Percentiles rank a stretch among this genome's conserved stretches.
phyloP scores from a whole-genome alignment of 495 filamentous ascomycete species.

The Geoglossum glabrum region DNA sequence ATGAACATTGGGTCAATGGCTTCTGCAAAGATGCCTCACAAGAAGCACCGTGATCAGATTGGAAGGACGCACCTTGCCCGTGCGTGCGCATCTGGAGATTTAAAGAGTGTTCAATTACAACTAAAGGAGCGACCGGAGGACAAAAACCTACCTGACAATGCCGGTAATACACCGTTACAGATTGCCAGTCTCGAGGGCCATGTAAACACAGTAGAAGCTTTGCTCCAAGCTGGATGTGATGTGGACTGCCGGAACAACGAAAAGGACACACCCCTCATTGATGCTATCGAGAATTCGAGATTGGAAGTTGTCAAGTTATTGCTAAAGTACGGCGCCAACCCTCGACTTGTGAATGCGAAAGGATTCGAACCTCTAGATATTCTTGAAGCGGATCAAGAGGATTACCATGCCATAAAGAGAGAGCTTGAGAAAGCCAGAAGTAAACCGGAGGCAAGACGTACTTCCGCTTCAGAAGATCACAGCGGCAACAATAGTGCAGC shows the following conservation, averaged over 20 bases:
- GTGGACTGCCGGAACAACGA: conserved; percentile 64
- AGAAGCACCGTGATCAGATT: conserved; percentile 67
- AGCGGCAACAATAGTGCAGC: conserved; percentile 23
- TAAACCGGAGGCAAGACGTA: conserved; percentile 9
- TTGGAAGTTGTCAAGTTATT: conserved; percentile 74
- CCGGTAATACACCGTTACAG: conserved; percentile 83
- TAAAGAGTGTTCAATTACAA: conserved; percentile 45
- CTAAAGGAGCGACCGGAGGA: conserved; percentile 63
- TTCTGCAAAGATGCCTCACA: conserved; percentile 42
- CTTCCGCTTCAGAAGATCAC: conserved; percentile 15
- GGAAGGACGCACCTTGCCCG: conserved; percentile 70
- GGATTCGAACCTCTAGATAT: conserved; percentile 77
- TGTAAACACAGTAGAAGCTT: conserved; percentile 57
- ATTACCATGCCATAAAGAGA: conserved; percentile 33
- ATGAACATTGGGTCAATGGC: neutral
- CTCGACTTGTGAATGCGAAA: conserved; percentile 63
- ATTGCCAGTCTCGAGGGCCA: conserved; percentile 72
- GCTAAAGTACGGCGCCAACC: conserved; percentile 71
- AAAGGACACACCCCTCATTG: conserved; percentile 81
- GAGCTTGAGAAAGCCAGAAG: conserved; percentile 25
- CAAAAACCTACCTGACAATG: conserved; percentile 76
- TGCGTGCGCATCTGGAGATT: conserved; percentile 58
- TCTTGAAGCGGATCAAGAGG: conserved; percentile 49
- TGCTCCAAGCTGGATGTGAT: conserved; percentile 65
- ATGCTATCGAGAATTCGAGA: conserved; percentile 89